Evolutionary conservation across 1,139 yeast genomes (phyloP).

Genomic region (Taphrina flavorubra): DNA sequence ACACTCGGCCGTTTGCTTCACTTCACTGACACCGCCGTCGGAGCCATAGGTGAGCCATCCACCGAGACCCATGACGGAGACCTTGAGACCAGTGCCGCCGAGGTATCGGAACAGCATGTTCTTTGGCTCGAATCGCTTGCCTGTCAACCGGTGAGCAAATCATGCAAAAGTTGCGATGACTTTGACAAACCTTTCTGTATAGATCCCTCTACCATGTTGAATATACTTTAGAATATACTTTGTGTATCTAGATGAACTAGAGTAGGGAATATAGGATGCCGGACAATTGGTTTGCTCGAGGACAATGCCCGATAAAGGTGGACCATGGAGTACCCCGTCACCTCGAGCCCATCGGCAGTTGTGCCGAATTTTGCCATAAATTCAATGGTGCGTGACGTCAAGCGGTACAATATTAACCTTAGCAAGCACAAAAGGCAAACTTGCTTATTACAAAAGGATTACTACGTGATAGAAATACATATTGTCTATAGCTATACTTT

Average conservation of each 20-base stretch:
- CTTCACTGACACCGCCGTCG: constrained; percentile 48
- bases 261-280: neutral
- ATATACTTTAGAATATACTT: neutral
- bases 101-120: constrained; percentile 51
- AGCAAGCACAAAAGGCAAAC: too few species aligned
- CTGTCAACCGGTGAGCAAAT: too few species aligned
- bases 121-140: constrained; percentile 45
- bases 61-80: constrained; percentile 52
- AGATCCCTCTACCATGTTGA: neutral
- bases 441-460: too few species aligned
- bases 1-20: constrained; percentile 49
- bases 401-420: neutral
- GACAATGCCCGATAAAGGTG: neutral
- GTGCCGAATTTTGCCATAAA: neutral
- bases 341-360: neutral
- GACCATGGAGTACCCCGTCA: too few species aligned
- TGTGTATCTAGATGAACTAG: neutral
- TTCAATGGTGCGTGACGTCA: neutral
- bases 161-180: too few species aligned
- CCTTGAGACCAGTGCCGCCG: constrained; percentile 52
- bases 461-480: too few species aligned
- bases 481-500: neutral
- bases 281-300: neutral
- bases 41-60: constrained; percentile 52
- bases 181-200: constrained; percentile 3